Conservation (phyloP, 805 yeast genomes). For the Candida silvicultrix region DNA sequence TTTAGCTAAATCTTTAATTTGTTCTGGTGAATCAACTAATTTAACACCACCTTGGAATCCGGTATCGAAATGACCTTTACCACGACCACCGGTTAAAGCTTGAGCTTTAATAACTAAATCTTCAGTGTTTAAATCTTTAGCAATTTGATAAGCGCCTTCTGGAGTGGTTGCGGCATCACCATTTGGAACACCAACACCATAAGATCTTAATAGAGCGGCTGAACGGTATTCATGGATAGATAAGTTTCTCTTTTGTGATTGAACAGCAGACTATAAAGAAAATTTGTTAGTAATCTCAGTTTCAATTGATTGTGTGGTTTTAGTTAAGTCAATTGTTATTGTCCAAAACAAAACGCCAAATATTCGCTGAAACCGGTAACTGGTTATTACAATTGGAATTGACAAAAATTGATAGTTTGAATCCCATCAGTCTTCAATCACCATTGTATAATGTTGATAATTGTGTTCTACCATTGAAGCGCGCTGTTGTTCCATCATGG, state of each 20-base stretch:
- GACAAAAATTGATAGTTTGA: no score
- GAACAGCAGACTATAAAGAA: constrained; percentile 8
- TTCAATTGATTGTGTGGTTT: no score
- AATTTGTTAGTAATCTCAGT: no score
- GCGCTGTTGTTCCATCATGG: background rate
- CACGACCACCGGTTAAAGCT: constrained; percentile 99
- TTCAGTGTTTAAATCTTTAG: constrained; percentile 66
- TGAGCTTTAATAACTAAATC: constrained; percentile 96
- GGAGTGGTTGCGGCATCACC: constrained; percentile 91
- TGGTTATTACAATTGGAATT: no score
- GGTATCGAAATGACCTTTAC: constrained; percentile 95
- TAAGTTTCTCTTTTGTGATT: constrained; percentile 51
- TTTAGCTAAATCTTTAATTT: constrained; percentile 78
- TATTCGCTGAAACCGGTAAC: no score
- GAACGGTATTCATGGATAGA: constrained; percentile 96
- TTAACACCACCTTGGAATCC: constrained; percentile 97
- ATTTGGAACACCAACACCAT: constrained; percentile 85
- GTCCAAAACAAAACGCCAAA: background rate
- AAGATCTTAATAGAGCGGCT: constrained; percentile 71
- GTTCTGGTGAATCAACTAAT: constrained; percentile 76
- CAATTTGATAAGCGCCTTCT: constrained; percentile 79
- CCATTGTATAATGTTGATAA: no score
- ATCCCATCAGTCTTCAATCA: no score
- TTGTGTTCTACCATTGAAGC: background rate
- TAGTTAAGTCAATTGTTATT: no score